Percentiles rank a stretch among this genome's conserved stretches.
These are phyloP conservation scores for Podaxis sp. DNA, from an alignment of 768 basidiomycete genomes.

Conservation along the genomic window DNA sequence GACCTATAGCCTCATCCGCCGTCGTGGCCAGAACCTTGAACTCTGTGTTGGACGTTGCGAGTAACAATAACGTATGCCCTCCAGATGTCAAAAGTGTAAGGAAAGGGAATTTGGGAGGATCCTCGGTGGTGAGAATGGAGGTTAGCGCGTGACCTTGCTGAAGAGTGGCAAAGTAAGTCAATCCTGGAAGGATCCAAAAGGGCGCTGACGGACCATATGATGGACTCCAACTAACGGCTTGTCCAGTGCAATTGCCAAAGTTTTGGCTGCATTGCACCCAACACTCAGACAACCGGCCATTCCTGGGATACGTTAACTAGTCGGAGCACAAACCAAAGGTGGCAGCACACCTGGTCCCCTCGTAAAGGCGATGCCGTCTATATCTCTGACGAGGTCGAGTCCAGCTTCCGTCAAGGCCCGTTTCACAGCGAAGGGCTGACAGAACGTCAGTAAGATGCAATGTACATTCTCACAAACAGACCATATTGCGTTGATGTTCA, in stretches of 20 bases:
- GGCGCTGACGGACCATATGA: conserved; percentile 70
- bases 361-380: conserved; percentile 90
- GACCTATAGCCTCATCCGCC: conserved; percentile 70
- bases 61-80: conserved; percentile 88
- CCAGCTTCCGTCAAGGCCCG: conserved; percentile 65
- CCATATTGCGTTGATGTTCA: conserved; percentile 80
- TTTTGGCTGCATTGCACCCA: conserved; percentile 79
- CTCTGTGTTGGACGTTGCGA: conserved; percentile 51
- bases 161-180: conserved; percentile 2
- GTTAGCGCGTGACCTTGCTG: conserved; percentile 95
- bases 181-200: background rate
- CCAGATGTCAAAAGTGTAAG: conserved; percentile 86
- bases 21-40: conserved; percentile 76
- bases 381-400: conserved; percentile 46
- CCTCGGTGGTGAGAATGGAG: conserved; percentile 53
- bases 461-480: conserved; percentile 18
- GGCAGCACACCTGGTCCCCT: conserved; percentile 68
- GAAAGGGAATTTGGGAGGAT: conserved; percentile 72
- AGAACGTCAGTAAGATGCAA: background rate
- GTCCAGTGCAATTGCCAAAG: conserved; percentile 68
- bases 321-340: conserved; percentile 1
- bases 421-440: conserved; percentile 68
- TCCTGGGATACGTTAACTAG: conserved; percentile 33
- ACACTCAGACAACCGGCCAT: conserved; percentile 80
- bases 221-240: conserved; percentile 89